Percentiles rank a stretch among this genome's conserved stretches.
Evolutionary conservation across 106 monocot species (phyloP).

Genomic region (Dioscorea alata): DNA sequence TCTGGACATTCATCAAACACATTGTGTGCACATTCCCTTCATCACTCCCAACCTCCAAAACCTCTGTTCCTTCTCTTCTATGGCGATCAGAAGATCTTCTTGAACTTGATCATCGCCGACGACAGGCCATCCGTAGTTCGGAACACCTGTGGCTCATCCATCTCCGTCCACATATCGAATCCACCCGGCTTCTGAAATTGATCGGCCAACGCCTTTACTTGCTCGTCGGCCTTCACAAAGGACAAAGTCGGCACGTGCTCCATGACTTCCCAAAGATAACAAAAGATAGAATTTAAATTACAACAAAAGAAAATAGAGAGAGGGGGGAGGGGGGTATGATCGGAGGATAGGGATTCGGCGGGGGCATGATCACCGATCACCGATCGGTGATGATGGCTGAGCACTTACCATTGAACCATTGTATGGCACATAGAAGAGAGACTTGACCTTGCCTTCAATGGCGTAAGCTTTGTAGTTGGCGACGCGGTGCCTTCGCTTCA

Average conservation of each 20-base stretch:
- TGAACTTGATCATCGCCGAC: conserved; percentile 40
- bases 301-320: neutral
- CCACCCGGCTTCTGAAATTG: conserved; percentile 75
- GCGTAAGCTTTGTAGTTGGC: conserved; percentile 55
- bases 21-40: neutral
- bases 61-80: neutral
- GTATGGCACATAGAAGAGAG: conserved; percentile 30
- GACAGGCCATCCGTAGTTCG: conserved; percentile 24
- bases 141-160: conserved; percentile 70
- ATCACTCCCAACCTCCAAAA: neutral
- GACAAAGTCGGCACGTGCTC: conserved; percentile 56
- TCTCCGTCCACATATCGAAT: conserved; percentile 90
- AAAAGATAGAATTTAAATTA: neutral
- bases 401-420: conserved; percentile 55
- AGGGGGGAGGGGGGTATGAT: too few relatives aligned
- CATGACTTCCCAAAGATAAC: conserved; percentile 54
- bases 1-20: neutral
- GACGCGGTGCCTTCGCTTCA: conserved; percentile 48
- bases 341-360: too few relatives aligned
- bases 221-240: conserved; percentile 81
- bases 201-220: conserved; percentile 79
- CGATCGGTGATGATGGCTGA: conserved; percentile 28
- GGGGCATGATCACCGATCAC: conserved; percentile 2
- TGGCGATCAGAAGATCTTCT: neutral
- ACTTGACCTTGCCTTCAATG: conserved; percentile 60